phyloP scores from a whole-genome alignment of 2,329 filamentous ascomycete species.

The Fusarium sp. region DNA sequence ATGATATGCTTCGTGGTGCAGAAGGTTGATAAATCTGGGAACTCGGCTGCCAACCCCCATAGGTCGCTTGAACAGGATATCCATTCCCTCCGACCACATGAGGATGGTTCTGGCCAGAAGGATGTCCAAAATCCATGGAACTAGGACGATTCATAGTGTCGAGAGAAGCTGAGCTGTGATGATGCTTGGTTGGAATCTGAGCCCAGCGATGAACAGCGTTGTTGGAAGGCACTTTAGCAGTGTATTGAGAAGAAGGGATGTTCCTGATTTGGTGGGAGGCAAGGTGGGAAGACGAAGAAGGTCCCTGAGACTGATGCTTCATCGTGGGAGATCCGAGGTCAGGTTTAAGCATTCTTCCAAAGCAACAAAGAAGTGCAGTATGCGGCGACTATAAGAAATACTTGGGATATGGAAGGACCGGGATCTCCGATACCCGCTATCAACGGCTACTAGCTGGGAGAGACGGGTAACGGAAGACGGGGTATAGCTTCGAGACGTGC shows the following conservation, averaged over 20 bases:
- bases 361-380: slow-evolving; percentile 7
- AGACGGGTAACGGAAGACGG: slow-evolving; percentile 41
- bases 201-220: slow-evolving; percentile 5
- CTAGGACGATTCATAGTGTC: slow-evolving; percentile 1
- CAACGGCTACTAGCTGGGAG: slow-evolving; percentile 28
- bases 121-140: slow-evolving; percentile 17
- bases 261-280: slow-evolving; percentile 4
- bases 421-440: not conserved
- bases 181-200: not conserved
- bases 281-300: not conserved
- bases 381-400: slow-evolving; percentile 16
- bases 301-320: slow-evolving; percentile 8
- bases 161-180: not conserved
- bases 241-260: slow-evolving; percentile 11
- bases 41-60: slow-evolving; percentile 33
- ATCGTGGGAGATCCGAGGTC: not conserved
- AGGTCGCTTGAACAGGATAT: slow-evolving; percentile 17
- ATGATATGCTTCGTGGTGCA: slow-evolving; percentile 41
- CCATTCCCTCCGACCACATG: slow-evolving; percentile 4
- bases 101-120: slow-evolving; percentile 16
- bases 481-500: slow-evolving; percentile 34
- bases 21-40: slow-evolving; percentile 19
- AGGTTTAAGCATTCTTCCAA: not conserved
- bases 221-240: slow-evolving; percentile 3
- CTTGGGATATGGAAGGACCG: not conserved